Base-by-base conservation (phyloP, 2,329 filamentous ascomycete species). In the Calonectria honghensis region DNA sequence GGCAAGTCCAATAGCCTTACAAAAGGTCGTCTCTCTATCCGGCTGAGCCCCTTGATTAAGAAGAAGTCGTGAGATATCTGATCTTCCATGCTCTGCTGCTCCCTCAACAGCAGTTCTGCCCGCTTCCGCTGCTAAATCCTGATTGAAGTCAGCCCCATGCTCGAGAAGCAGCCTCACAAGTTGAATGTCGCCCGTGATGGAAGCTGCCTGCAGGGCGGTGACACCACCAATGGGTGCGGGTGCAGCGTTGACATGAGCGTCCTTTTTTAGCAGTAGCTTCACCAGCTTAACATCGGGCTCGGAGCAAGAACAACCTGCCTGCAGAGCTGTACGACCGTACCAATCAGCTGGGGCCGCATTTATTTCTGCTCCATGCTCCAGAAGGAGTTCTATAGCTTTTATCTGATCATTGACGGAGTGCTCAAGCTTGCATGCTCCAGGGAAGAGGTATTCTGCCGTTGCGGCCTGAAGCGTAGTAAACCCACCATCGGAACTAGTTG, bases 191-290 rank as follows among this genome's bases (percentile, higher is more conserved):
- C 52, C 52, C 24, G 52, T 57, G 16, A 32, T 57, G 5, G 52
- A 57, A 57, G 52, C 52, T n/a, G 16, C 52, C 20, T 74, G 68
- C 0, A 74, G 14, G 7, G 72, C 67, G 4, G 72, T 73, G 11
- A 70, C 31, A 1, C 72, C 72, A 6, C 13, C 29, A 10, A 14
- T 37, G 13, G 6, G 32, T 37, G n/a, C 64, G n/a, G 66, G 29
- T n/a, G 57, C 32, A 10, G 31, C 67, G 13, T 73, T 73, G 31
- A 66, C 39, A 2, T 65, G 7, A 27, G 67, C 72, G 2, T 27
- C 50, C n/a, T 31, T 37, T 14, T 2, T 20, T 7, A 69, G 16
- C 14, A 67, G 14, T 24, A 67, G 27, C n/a, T 67, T n/a, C 7
- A 54, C 37, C 1, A 67, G 1, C 2, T 67, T 10, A 18, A 67